These are phyloP conservation scores for Myotisia sp. DNA, from an alignment of 2,329 filamentous ascomycete species.

Conservation along the genomic window DNA sequence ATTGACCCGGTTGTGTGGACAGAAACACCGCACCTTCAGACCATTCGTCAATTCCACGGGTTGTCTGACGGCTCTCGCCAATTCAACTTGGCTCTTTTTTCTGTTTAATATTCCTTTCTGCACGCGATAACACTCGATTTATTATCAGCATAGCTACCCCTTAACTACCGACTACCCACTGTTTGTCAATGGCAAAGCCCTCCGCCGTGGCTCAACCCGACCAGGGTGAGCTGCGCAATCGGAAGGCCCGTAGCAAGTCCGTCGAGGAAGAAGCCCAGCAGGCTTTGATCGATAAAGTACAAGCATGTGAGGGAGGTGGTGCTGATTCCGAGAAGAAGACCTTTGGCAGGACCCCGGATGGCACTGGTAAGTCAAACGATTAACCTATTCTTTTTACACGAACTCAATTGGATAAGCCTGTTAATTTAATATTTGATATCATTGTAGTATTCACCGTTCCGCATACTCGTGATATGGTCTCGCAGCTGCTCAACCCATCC, in stretches of 20 bases:
- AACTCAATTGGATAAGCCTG: not conserved
- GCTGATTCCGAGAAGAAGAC: conserved; percentile 49
- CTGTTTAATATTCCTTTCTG: conserved; percentile 1
- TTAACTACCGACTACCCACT: not conserved
- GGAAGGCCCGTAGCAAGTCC: conserved; percentile 24
- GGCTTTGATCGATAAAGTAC: conserved; percentile 21
- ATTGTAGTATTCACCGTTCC: conserved; percentile 83
- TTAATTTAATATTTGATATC: not conserved
- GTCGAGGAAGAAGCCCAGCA: conserved; percentile 31
- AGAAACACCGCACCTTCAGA: no score
- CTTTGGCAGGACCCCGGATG: conserved; percentile 79
- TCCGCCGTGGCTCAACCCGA: conserved; percentile 10
- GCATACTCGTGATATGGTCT: conserved; percentile 97
- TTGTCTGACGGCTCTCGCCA: no score
- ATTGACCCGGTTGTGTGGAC: no score
- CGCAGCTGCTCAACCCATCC: conserved; percentile 82
- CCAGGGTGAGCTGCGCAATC: conserved; percentile 34
- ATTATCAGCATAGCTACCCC: not conserved
- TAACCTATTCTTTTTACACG: not conserved
- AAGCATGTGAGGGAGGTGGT: conserved; percentile 15
- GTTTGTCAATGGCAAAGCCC: conserved; percentile 1
- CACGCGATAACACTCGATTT: not conserved
- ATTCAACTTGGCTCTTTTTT: conserved; percentile 7
- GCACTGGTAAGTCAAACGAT: conserved; percentile 54
- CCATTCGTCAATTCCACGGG: no score